Evolutionary conservation across 768 basidiomycete species (phyloP), one percentile per base, ranked within the genome.

Genomic region (Clavulina sp.): DNA sequence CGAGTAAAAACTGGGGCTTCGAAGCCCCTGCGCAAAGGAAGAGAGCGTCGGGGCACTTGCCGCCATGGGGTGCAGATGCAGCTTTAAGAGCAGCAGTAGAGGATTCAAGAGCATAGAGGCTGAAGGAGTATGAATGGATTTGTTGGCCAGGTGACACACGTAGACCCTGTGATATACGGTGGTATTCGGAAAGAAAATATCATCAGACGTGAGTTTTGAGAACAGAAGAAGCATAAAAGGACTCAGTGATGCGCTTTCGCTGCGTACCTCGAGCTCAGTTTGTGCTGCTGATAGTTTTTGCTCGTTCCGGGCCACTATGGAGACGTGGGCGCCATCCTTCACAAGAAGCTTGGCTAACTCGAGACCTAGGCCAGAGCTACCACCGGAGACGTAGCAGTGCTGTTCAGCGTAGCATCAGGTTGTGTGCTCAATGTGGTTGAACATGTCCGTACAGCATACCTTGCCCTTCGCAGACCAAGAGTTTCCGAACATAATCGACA

Each of bases 331-430:
- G 0, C 91, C 89, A 53, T 69, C 70, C 54, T 68, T 66, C 13
- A 75, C 73, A 2, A 93, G 70, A 13, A 80, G 66, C 28, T 73
- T 69, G 1, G 87, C 82, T 4, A 93, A 67, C 0, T 77, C 73
- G 2, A 87, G 71, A 1, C 89, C 89, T 0, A 91, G 74, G 0
- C 89, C 89, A 13, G 78, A 70, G 38, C 79, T 82, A 2, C 84
- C 88, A 2, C 89, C 89, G 0, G 87, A 86, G 18, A 93, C 69
- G 61, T 87, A 86, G 64, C 78, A 77, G 58, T 89, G 84, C 89
- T 92, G 54, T 4, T 21, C 19, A 19, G n/a, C n/a, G n/a, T n/a
- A n/a, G n/a, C n/a, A n/a, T n/a, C n/a, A n/a, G n/a, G n/a, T n/a
- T n/a, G n/a, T n/a, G n/a, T n/a, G n/a, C n/a, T n/a, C n/a, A n/a